Base-by-base conservation (phyloP, 23 red algal genomes). In the Gracilaria gracilis region DNA sequence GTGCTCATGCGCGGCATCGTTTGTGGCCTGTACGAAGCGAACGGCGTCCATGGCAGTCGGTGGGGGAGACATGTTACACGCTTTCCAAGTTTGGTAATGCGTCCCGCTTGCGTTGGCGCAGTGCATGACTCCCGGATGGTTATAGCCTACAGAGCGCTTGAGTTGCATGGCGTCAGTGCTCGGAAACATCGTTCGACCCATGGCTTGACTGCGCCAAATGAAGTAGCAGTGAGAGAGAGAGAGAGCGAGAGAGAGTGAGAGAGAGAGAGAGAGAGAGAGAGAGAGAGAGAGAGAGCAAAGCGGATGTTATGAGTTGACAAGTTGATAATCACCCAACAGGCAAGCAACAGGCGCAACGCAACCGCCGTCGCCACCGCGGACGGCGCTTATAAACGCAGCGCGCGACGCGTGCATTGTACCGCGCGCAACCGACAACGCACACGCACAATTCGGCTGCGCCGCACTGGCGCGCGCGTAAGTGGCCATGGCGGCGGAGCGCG, bases 361-460 rank as follows among this genome's bases (percentile, higher is more conserved):
- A 55, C 14, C 7, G 51, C 51, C 9, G 1, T 9, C 51, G 19
- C 1, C 14, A 46, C 14, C 51, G 51, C 51, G 51, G 16, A 55
- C 51, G 51, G 51, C 59, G 59, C 59, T 64, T 64, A 64, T 64
- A 64, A 64, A 64, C 59, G 59, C 59, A 24, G 13, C 24, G 9
- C 25, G 31, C 19, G n/a, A n/a, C n/a, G 64, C 64, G 31, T 69
- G 28, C 64, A 69, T 69, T 69, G 64, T 69, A 69, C 64, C 29
- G 64, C 9, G 64, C 9, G 64, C 64, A 36, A 19, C 28, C 31
- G 27, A 36, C 64, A 69, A 37, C 64, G 17, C 31, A 69, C 64
- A 20, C 64, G 37, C 32, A 69, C 32, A 15, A 69, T 20, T 69
- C 12, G 16, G 12, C 24, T 24, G 59, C 59, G 7, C 59, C 31